A percentile compares a stretch with the other conserved stretches of the same genome.
Conservation (phyloP, 129 eudicot species). For the Saussurea involucrata region DNA sequence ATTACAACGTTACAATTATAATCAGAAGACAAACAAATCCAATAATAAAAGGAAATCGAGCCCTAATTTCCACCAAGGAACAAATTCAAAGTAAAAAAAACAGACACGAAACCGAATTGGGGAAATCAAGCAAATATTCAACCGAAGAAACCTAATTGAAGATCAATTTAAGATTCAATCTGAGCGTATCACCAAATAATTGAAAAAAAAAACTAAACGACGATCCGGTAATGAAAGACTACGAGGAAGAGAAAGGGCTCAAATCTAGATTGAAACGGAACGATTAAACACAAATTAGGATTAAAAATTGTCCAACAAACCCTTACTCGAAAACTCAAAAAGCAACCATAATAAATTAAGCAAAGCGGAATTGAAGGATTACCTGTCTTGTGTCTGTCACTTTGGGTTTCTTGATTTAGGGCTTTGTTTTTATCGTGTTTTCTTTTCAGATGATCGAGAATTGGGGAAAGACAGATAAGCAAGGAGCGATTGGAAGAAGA, state of each 20-base stretch:
- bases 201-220: neutral
- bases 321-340: slow-evolving; percentile 6
- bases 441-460: slow-evolving; percentile 11
- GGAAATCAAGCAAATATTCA: neutral
- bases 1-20: slow-evolving; percentile 2
- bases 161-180: neutral
- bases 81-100: neutral
- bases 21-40: neutral
- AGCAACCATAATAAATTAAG: neutral
- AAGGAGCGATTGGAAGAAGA: slow-evolving; percentile 22
- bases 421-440: slow-evolving; percentile 25
- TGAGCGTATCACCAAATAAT: neutral
- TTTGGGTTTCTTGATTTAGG: slow-evolving; percentile 24
- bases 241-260: neutral
- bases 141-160: neutral
- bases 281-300: slow-evolving; percentile 7
- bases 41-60: neutral
- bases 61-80: neutral
- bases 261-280: neutral
- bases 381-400: slow-evolving; percentile 35
- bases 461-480: slow-evolving; percentile 35
- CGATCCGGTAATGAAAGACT: neutral
- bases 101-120: neutral
- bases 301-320: neutral
- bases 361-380: slow-evolving; percentile 27